phyloP scores from a whole-genome alignment of 2,329 filamentous ascomycete genomes.

The Fusarium marasasianum region DNA sequence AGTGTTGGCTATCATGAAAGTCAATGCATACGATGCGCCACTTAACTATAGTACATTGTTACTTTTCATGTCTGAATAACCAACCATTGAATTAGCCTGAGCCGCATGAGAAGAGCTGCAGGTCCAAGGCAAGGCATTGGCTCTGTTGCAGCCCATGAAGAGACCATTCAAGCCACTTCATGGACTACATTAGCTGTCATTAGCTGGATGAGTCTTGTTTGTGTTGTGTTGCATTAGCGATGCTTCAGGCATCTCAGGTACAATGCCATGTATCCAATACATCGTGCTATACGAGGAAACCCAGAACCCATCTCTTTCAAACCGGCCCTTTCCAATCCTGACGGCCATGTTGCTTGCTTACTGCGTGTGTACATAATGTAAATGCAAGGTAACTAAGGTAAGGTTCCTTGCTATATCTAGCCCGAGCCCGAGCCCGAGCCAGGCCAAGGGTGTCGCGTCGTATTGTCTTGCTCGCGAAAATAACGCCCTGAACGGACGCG shows the following conservation, averaged over 20 bases:
- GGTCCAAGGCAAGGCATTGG: not conserved
- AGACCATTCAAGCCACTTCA: not conserved
- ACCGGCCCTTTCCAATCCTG: not conserved
- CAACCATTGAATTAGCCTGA: not conserved
- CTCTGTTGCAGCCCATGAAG: not conserved
- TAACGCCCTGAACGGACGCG: constrained; percentile 15
- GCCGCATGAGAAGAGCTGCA: not conserved
- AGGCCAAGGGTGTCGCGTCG: not conserved
- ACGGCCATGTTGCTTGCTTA: not conserved
- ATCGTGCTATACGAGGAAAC: not conserved
- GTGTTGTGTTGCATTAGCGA: not conserved
- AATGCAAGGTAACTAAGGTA: not conserved
- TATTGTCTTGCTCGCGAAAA: constrained; percentile 5
- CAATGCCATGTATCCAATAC: not conserved
- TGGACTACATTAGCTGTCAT: not conserved
- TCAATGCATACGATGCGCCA: not conserved
- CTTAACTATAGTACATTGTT: not conserved
- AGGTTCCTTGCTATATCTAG: not conserved
- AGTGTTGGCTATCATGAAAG: not conserved
- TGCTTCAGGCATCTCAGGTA: not conserved
- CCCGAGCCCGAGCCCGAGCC: not conserved
- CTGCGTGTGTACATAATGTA: not conserved
- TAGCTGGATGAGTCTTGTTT: not conserved
- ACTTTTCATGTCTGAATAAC: not conserved
- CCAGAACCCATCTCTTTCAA: not conserved